Evolutionary conservation across 169 alveolate species (phyloP), one percentile per base, ranked within the genome.

Genomic region (Babesia ovata): DNA sequence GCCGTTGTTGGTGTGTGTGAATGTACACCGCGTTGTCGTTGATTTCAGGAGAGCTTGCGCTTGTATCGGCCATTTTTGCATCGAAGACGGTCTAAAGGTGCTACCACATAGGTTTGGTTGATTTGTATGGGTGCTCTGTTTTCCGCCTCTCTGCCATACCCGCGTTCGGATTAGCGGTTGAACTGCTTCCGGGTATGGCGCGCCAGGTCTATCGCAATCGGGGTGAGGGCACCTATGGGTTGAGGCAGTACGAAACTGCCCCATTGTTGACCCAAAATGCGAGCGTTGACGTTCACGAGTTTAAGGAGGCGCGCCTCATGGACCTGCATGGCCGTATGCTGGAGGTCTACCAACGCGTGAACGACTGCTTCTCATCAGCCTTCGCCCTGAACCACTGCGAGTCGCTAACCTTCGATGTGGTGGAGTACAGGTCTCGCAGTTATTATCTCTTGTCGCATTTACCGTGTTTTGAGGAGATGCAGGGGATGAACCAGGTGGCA

Each of bases 381-480:
- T 67, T 52, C 33, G 24, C 76, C 1, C 76, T 67, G 36, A 52
- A 36, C 50, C 54, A 58, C 33, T 67, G 76, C 65, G 76, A 61
- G 28, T 45, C 69, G 21, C 39, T 48, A 59, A 45, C 65, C 24
- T 67, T 72, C 9, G 71, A 49, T 45, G 59, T 81, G 16, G 79
- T 63, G 33, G 84, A 81, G 52, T 73, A 50, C 45, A 39, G 69
- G 22, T 2, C 26, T 4, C 28, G 79, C n/a, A 67, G 83, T 45
- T 7, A 9, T 6, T 26, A 52, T 7, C 61, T 81, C 60, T 24
- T 61, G 28, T 21, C 71, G 8, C 88, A 81, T 22, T 67, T 81
- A 33, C 88, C 88, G 13, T 72, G 58, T 29, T 39, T 42, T 24
- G 76, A 70, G 26, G 88, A 81, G 58, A 73, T 81, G 74, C 73